Conservation (phyloP, 2,329 filamentous ascomycete species). For the Rhexocercosporidium sp. region DNA sequence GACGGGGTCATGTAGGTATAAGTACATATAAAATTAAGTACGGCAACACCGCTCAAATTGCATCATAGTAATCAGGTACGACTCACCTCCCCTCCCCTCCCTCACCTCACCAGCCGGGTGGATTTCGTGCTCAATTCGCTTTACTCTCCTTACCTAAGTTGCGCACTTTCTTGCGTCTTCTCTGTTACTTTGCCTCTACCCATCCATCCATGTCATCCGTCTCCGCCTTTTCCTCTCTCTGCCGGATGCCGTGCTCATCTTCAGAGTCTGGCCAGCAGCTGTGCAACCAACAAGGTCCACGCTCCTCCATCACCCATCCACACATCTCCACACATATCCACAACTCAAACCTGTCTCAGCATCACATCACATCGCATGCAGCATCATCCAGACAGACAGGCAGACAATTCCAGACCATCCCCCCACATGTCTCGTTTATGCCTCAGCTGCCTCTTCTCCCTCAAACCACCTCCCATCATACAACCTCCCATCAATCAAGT, state of each 20-base stretch:
- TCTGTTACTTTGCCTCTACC: not conserved
- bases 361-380: not conserved
- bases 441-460: not conserved
- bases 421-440: conserved; percentile 8
- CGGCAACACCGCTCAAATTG: not conserved
- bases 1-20: not conserved
- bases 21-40: not conserved
- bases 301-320: not conserved
- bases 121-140: not conserved
- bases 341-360: not conserved
- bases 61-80: conserved; percentile 9
- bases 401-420: not conserved
- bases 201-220: not conserved
- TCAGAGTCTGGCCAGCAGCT: not conserved
- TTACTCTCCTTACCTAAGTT: not conserved
- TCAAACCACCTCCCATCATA: not conserved
- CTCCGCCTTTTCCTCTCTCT: not conserved
- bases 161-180: conserved; percentile 8
- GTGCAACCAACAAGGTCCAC: conserved; percentile 8
- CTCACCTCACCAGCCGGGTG: conserved; percentile 6
- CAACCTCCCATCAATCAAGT: not conserved
- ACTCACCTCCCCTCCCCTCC: not conserved
- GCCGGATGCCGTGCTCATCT: conserved; percentile 4
- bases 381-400: not conserved
- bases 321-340: not conserved